Base-by-base conservation (phyloP, 331 rosid genomes). In the Telfairia occidentalis region DNA sequence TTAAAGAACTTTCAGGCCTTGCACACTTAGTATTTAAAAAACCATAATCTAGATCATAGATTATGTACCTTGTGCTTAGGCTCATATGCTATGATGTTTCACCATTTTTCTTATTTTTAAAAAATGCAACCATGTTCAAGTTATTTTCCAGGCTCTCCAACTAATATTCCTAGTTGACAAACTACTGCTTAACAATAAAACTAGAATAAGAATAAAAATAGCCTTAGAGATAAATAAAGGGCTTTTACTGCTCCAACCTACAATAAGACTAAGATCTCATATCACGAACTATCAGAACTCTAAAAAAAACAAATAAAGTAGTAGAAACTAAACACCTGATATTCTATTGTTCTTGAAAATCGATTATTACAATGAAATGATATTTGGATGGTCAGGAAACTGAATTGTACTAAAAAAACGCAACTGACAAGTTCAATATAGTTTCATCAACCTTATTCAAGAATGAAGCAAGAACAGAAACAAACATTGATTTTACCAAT, bases 401-500 rank as follows among this genome's bases (percentile, higher is more conserved):
- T 43, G 26, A 8, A 70, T 70, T 70, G 24, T 15, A 70, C 21
- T 1, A 38, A 66, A 46, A 18, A 49, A 32, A 46, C 1, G 15
- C 5, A 48, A 48, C 18, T 16, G 28, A 71, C 43, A 71, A 48
- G 29, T 29, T 26, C 43, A 48, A 4, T 12, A 46, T 49, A 71
- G 8, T 46, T 12, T 71, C 28, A 28, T 15, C 4, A 48, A 71
- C 46, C 21, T 0, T 38, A 45, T 15, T 29, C 16, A 8, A 70
- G 42, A 70, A 50, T 50, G 52, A 71, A 71, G 75, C 38, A 71
- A 46, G n/a, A 71, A 71, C 12, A 70, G 24, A 45, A 45, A 28
- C 37, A 45, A 45, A 28, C 37, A 16, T 28, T 9, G 4, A 15
- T 28, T 69, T 78, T 77, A 82, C 84, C 75, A 46, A 64, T 30